Evolutionary conservation across 2,329 filamentous ascomycete species (phyloP).

Genomic region (Corynespora cassiicola): DNA sequence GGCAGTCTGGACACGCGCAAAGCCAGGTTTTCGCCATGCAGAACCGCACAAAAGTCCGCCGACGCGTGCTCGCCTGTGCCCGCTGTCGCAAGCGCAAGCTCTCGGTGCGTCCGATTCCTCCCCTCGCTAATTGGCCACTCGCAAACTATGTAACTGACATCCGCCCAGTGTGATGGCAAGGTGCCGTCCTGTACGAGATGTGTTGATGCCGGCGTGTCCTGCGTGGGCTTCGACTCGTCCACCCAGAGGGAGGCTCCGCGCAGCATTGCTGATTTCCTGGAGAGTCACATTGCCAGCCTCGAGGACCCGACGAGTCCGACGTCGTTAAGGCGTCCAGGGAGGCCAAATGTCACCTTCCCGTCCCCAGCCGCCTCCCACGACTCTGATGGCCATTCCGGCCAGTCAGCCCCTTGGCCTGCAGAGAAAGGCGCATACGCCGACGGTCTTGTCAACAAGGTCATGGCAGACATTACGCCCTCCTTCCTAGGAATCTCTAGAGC

Average conservation of each 20-base stretch:
- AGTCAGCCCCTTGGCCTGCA: conserved; percentile 11
- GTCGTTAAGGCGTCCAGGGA: conserved; percentile 18
- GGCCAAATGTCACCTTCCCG: conserved; percentile 22
- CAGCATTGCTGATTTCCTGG: conserved; percentile 41
- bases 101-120: conserved; percentile 28
- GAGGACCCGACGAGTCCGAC: conserved; percentile 24
- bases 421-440: conserved; percentile 39
- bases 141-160: conserved; percentile 26
- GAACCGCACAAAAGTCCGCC: conserved; percentile 41
- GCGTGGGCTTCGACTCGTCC: conserved; percentile 43
- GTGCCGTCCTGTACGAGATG: conserved; percentile 43
- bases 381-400: conserved; percentile 22
- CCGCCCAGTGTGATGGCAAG: conserved; percentile 41
- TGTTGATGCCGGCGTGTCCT: conserved; percentile 35
- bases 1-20: conserved; percentile 16
- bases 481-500: conserved; percentile 44
- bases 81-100: conserved; percentile 44
- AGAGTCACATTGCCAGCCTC: conserved; percentile 37
- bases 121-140: conserved; percentile 11
- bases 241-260: conserved; percentile 40
- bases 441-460: conserved; percentile 39
- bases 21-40: conserved; percentile 30
- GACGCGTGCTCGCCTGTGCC: conserved; percentile 43
- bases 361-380: conserved; percentile 34
- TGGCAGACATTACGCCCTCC: conserved; percentile 42